Percentiles rank a stretch among this genome's conserved stretches.
phyloP scores from a whole-genome alignment of 768 basidiomycete genomes.

The Boletales sp. region DNA sequence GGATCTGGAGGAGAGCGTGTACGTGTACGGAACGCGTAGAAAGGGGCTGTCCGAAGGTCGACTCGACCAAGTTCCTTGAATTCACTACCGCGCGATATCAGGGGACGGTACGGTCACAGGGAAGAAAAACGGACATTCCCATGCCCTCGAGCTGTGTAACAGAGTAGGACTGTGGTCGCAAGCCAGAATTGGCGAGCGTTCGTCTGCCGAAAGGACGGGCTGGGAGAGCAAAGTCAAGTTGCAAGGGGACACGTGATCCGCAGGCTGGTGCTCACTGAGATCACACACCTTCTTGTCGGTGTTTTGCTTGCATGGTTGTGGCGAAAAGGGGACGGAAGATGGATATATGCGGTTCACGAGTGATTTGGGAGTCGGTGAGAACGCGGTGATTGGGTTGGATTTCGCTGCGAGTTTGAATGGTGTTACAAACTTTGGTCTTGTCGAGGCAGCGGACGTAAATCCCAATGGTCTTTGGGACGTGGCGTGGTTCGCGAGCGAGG shows the following conservation, averaged over 20 bases:
- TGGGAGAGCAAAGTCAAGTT: constrained; percentile 12
- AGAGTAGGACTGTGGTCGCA: constrained; percentile 47
- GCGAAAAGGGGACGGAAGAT: constrained; percentile 10
- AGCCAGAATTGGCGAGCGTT: constrained; percentile 46
- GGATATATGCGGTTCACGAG: constrained; percentile 22
- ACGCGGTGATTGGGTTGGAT: not conserved
- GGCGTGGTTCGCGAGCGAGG: constrained; percentile 13
- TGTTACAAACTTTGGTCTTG: constrained; percentile 47
- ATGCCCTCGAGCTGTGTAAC: constrained; percentile 42
- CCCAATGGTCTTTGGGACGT: constrained; percentile 20
- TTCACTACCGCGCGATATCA: constrained; percentile 38
- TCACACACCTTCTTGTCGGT: constrained; percentile 31
- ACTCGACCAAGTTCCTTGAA: constrained; percentile 50
- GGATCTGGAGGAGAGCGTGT: constrained; percentile 27
- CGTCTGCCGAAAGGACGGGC: constrained; percentile 36
- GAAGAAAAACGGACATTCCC: constrained; percentile 45
- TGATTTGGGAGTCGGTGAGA: not conserved
- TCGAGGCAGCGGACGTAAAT: constrained; percentile 28
- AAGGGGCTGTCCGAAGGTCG: constrained; percentile 50
- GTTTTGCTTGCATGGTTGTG: constrained; percentile 7
- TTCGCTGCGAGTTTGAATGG: constrained; percentile 47
- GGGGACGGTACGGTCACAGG: not conserved
- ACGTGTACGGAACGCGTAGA: constrained; percentile 55
- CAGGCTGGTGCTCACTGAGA: constrained; percentile 36
- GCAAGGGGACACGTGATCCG: not conserved